Evolutionary conservation across 441 rosid species (phyloP).

Genomic region (Jatropha multifida): DNA sequence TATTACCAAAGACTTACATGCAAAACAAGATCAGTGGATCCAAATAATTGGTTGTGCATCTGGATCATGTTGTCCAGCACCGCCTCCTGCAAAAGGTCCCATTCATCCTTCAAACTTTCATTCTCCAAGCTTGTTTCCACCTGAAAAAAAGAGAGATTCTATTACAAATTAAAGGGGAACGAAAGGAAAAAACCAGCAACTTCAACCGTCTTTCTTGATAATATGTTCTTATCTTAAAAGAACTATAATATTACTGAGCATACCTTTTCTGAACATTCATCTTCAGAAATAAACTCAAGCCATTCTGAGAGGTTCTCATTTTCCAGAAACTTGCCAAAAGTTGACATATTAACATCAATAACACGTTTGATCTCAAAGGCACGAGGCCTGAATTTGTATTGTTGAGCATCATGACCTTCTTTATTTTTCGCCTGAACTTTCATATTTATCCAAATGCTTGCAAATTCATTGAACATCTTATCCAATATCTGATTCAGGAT

Average conservation of each 20-base stretch:
- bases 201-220: no score
- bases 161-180: neutral
- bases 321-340: conserved; percentile 53
- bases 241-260: neutral
- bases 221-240: no score
- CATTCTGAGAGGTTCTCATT: conserved; percentile 71
- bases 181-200: conserved; percentile 12
- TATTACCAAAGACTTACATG: conserved; percentile 45
- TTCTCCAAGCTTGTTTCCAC: conserved; percentile 40
- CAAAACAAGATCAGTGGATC: conserved; percentile 58
- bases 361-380: conserved; percentile 72
- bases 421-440: conserved; percentile 64
- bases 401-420: conserved; percentile 59
- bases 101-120: conserved; percentile 65
- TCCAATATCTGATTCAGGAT: conserved; percentile 59
- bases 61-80: conserved; percentile 49
- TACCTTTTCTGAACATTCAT: conserved; percentile 58
- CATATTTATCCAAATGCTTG: conserved; percentile 75
- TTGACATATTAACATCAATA: conserved; percentile 74
- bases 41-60: conserved; percentile 79
- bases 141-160: conserved; percentile 36
- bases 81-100: conserved; percentile 66
- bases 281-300: conserved; percentile 71
- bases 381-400: conserved; percentile 78
- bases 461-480: conserved; percentile 57